Evolutionary conservation across 371 early-diverging fungal species (phyloP).

Genomic region (Zopfochytrium polystomum): DNA sequence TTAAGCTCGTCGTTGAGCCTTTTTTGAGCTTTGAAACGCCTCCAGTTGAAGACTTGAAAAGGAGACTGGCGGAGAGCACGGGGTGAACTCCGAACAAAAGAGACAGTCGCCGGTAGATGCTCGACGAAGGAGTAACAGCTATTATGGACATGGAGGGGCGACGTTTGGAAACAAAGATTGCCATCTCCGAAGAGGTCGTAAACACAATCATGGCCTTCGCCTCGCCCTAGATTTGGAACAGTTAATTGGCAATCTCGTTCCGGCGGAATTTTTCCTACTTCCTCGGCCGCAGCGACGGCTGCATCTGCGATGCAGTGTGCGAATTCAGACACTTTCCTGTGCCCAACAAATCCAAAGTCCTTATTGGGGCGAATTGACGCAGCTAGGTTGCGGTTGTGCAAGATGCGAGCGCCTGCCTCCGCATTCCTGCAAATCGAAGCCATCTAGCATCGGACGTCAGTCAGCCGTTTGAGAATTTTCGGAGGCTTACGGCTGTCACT

Average conservation of each 20-base stretch:
- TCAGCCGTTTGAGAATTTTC: too few species aligned
- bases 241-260: background rate
- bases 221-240: conserved; percentile 7
- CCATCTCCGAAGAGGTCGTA: conserved; percentile 41
- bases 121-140: conserved; percentile 34
- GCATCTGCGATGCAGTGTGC: conserved; percentile 47
- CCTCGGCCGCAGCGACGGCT: conserved; percentile 40
- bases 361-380: conserved; percentile 10
- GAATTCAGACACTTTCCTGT: conserved; percentile 28
- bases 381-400: conserved; percentile 21
- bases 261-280: conserved; percentile 17
- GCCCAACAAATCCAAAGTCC: conserved; percentile 4
- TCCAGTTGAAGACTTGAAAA: conserved; percentile 2
- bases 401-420: conserved; percentile 33
- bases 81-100: conserved; percentile 42
- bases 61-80: conserved; percentile 30
- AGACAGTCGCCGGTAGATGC: conserved; percentile 35
- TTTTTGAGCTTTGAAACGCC: conserved; percentile 11
- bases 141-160: conserved; percentile 40
- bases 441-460: conserved; percentile 42
- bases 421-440: conserved; percentile 37
- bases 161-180: conserved; percentile 42
- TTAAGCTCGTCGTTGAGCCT: background rate
- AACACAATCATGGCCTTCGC: conserved; percentile 44
- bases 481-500: conserved; percentile 40